Percentiles rank a stretch among this genome's conserved stretches.
Evolutionary conservation across 1,284 basidiomycete genomes (phyloP).

Genomic region (Papiliotrema fonsecae): DNA sequence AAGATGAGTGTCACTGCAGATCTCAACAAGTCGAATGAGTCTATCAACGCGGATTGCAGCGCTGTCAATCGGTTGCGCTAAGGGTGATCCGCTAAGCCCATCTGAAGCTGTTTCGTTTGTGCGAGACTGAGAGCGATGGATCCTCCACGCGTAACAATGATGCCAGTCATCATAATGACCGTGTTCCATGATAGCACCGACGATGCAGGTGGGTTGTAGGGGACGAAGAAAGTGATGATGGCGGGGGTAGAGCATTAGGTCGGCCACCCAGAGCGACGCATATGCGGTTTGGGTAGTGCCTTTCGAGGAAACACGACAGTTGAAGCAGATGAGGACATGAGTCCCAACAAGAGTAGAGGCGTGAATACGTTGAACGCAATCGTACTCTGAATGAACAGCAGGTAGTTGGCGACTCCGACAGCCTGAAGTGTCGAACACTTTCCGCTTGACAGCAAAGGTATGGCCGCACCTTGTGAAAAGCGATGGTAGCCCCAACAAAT

Average conservation of each 20-base stretch:
- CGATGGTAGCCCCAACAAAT: conserved; percentile 43
- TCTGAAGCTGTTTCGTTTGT: conserved; percentile 3
- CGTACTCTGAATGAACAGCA: background rate
- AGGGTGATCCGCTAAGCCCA: background rate
- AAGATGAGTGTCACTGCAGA: conserved; percentile 1
- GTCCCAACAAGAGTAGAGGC: background rate
- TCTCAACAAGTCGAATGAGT: conserved; percentile 1
- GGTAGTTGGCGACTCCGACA: conserved; percentile 18
- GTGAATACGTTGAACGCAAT: background rate
- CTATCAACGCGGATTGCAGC: background rate
- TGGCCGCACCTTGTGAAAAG: conserved; percentile 43
- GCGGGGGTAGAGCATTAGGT: background rate
- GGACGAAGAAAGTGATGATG: conserved; percentile 1
- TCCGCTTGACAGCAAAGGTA: too few species aligned
- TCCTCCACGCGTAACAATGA: conserved; percentile 2
- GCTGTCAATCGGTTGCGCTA: conserved; percentile 3
- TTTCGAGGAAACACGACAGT: background rate
- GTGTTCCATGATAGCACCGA: background rate
- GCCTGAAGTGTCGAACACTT: conserved; percentile 31
- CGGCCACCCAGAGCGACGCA: background rate
- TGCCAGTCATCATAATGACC: background rate
- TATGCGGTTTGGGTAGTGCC: background rate
- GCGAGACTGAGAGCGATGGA: background rate
- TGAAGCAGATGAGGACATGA: background rate
- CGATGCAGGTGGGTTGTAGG: background rate